Base-by-base conservation (phyloP, 169 alveolate species). In the Plasmodium berghei region DNA sequence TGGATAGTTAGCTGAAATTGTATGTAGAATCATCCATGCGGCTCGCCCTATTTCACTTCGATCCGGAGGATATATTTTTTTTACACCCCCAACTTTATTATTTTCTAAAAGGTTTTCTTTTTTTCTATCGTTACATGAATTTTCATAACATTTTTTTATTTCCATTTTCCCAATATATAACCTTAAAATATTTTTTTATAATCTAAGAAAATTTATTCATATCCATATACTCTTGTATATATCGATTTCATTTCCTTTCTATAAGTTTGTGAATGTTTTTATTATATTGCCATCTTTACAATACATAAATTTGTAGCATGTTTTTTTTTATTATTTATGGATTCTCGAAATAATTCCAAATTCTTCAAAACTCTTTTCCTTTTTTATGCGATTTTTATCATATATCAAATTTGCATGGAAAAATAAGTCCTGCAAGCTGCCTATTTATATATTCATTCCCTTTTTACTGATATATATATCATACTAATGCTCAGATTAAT, bases 1-100 rank as follows among this genome's bases (percentile, higher is more conserved):
- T 0, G 97, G 97, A 61, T 90, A 95, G n/a, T 92, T 73, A 1
- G 97, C 95, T 0, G 97, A 94, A 55, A 93, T 77, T n/a, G 97
- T 73, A 48, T 95, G 97, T 75, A 95, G 72, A 56, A 92, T 73
- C 67, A 92, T 62, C 97, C 97, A 95, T 0, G 96, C 92, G 49
- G 97, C 96, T 18, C 96, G 62, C 14, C 97, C 97, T 56, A 95
- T 88, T 62, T 95, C 96, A 28, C 45, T 89, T 48, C 98, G 88
- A 45, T 89, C 93, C 3, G 97, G 97, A 48, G 97, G 97, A 4
- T 83, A 56, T 22, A 66, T 56, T 14, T 64, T 58, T 34, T 58
- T 67, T 28, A 71, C 69, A 9, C 80, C 83, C 18, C 55, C 92
- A 28, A 58, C 26, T 49, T 90, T 92, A 40, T 86, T 88, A 20